A percentile compares a stretch with the other conserved stretches of the same genome.
Evolutionary conservation across 306 rosid species (phyloP).

Genomic region (Cucurbita moschata): DNA sequence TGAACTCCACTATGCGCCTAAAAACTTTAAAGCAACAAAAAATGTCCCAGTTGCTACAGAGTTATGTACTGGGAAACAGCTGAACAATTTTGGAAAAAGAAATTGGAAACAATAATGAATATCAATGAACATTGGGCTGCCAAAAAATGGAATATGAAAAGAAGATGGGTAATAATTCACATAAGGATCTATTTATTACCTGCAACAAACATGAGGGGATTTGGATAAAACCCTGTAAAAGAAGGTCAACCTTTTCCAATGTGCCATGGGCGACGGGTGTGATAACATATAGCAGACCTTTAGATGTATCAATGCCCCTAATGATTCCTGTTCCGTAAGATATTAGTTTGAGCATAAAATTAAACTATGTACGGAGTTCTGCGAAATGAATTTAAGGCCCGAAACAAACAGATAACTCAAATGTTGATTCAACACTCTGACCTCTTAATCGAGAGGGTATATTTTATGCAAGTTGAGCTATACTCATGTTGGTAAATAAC

Average conservation of each 20-base stretch:
- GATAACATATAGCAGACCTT: slow-evolving; percentile 62
- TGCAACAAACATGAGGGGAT: slow-evolving; percentile 72
- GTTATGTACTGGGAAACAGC: not conserved
- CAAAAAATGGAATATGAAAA: not conserved
- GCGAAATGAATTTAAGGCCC: not conserved
- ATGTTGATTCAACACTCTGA: too few species aligned
- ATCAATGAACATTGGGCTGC: not conserved
- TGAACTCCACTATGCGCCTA: not conserved
- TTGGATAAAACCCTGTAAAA: slow-evolving; percentile 70
- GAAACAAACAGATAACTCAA: not conserved
- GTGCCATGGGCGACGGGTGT: slow-evolving; percentile 70
- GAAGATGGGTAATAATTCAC: not conserved
- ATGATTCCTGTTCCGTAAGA: slow-evolving; percentile 50
- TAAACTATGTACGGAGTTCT: not conserved
- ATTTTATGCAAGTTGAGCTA: too few species aligned
- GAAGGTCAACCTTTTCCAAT: slow-evolving; percentile 61
- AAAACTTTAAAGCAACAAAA: too few species aligned
- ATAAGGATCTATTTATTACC: slow-evolving; percentile 32
- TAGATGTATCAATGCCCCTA: slow-evolving; percentile 64
- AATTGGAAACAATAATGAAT: not conserved
- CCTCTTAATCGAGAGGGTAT: too few species aligned
- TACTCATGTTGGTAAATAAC: not conserved
- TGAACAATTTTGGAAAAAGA: too few species aligned
- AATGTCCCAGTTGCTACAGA: not conserved
- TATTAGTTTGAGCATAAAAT: not conserved